These are phyloP conservation scores for Lepidium campestre DNA, from an alignment of 441 rosid genomes.

Conservation along the genomic window DNA sequence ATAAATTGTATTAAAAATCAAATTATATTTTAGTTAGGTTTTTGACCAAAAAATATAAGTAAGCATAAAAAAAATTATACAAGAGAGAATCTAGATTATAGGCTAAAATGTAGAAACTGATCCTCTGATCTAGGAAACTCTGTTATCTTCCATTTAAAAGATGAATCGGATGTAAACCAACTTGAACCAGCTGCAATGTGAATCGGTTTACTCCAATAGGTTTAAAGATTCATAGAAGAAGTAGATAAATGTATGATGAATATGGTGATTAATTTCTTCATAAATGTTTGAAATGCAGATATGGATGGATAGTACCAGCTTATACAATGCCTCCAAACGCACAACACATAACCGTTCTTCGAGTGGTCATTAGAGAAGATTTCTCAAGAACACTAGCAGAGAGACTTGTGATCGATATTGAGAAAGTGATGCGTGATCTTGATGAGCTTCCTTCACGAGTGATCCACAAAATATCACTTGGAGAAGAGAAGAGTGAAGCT, in stretches of 20 bases:
- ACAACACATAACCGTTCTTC: slow-evolving; percentile 77
- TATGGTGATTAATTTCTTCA: not conserved
- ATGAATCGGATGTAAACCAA: too few relatives aligned
- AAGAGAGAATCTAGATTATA: too few relatives aligned
- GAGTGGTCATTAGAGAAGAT: slow-evolving; percentile 83
- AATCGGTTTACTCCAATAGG: too few relatives aligned
- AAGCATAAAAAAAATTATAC: too few relatives aligned
- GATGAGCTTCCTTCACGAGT: slow-evolving; percentile 54
- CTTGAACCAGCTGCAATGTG: too few relatives aligned
- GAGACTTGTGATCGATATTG: slow-evolving; percentile 68
- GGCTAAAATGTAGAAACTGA: too few relatives aligned
- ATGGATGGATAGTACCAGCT: slow-evolving; percentile 89
- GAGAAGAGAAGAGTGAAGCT: slow-evolving; percentile 30
- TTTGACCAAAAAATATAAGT: too few relatives aligned
- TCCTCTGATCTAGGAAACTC: too few relatives aligned
- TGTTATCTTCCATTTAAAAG: too few relatives aligned
- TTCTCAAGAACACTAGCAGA: slow-evolving; percentile 81
- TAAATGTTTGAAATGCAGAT: slow-evolving; percentile 27
- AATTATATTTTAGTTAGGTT: too few relatives aligned
- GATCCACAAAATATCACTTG: slow-evolving; percentile 31
- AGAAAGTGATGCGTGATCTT: slow-evolving; percentile 71
- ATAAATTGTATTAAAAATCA: too few relatives aligned
- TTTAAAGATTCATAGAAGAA: not conserved
- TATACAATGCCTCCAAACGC: slow-evolving; percentile 89
- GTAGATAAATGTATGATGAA: not conserved